A percentile compares a stretch with the other conserved stretches of the same genome.
These are phyloP conservation scores for Otatea glauca DNA, from an alignment of 176 grass and related monocot genomes.

Conservation along the genomic window DNA sequence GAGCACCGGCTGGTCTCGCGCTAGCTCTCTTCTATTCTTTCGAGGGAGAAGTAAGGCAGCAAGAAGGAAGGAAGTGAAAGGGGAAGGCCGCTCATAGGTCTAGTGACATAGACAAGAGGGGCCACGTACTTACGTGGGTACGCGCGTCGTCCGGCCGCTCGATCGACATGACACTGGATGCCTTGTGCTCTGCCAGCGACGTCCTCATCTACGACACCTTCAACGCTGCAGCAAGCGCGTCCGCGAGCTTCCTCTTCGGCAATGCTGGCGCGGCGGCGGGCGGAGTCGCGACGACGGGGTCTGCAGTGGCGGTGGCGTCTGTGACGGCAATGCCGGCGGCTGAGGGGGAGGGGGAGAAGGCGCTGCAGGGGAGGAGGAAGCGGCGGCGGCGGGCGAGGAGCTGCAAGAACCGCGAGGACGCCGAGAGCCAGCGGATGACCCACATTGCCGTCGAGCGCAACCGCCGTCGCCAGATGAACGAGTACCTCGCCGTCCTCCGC, in stretches of 20 bases:
- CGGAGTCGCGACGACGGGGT: neutral
- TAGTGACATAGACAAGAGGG: neutral
- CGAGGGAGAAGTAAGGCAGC: neutral
- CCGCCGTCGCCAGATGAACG: slow-evolving; percentile 95
- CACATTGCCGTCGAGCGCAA: slow-evolving; percentile 99
- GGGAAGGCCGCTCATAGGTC: neutral
- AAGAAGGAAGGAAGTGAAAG: neutral
- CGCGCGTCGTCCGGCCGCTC: neutral
- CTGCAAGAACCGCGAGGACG: slow-evolving; percentile 72
- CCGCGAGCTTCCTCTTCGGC: slow-evolving; percentile 35
- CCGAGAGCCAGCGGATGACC: slow-evolving; percentile 84
- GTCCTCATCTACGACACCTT: slow-evolving; percentile 64
- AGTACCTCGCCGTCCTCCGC: slow-evolving; percentile 84
- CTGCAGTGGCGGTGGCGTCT: neutral
- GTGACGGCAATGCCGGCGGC: neutral
- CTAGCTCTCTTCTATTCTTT: slow-evolving; percentile 1
- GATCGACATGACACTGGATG: slow-evolving; percentile 53
- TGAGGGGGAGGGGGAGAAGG: neutral
- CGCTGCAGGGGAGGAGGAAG: slow-evolving; percentile 63
- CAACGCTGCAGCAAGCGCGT: slow-evolving; percentile 31
- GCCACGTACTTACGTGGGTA: neutral
- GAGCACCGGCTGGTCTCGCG: slow-evolving; percentile 17
- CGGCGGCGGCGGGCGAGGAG: slow-evolving; percentile 58
- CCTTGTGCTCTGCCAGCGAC: slow-evolving; percentile 47
- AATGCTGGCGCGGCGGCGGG: neutral